phyloP scores from a whole-genome alignment of 2,329 filamentous ascomycete species.

The Cadophora malorum region DNA sequence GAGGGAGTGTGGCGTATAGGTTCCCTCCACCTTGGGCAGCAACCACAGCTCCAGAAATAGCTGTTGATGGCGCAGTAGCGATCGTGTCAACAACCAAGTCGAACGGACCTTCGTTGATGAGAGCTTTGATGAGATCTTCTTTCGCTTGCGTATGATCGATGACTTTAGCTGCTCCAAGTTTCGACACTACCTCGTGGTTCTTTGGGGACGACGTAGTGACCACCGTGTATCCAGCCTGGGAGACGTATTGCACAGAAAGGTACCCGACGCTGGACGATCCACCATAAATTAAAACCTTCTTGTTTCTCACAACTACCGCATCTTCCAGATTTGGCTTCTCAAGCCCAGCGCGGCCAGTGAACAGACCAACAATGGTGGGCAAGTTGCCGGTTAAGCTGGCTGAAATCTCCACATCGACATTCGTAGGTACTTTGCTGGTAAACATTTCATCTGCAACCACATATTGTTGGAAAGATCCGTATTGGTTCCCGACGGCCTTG shows the following conservation, averaged over 20 bases:
- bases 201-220: constrained; percentile 46
- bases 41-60: constrained; percentile 40
- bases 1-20: constrained; percentile 38
- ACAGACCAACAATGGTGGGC: constrained; percentile 38
- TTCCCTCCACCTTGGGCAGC: constrained; percentile 36
- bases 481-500: constrained; percentile 23
- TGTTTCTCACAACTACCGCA: constrained; percentile 20
- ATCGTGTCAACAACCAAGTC: constrained; percentile 43
- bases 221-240: constrained; percentile 44
- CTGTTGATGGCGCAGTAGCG: constrained; percentile 36
- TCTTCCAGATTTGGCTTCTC: constrained; percentile 22
- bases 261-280: constrained; percentile 44
- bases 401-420: constrained; percentile 27
- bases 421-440: constrained; percentile 20
- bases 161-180: constrained; percentile 40
- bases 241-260: constrained; percentile 42
- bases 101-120: constrained; percentile 42
- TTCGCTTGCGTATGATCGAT: constrained; percentile 43
- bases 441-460: constrained; percentile 30
- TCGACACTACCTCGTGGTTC: constrained; percentile 43
- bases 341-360: constrained; percentile 30
- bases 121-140: constrained; percentile 29
- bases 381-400: constrained; percentile 39
- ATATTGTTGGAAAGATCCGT: constrained; percentile 39
- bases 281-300: constrained; percentile 47